Conservation (phyloP, 768 basidiomycete species). For the Trametopsis cervina region DNA sequence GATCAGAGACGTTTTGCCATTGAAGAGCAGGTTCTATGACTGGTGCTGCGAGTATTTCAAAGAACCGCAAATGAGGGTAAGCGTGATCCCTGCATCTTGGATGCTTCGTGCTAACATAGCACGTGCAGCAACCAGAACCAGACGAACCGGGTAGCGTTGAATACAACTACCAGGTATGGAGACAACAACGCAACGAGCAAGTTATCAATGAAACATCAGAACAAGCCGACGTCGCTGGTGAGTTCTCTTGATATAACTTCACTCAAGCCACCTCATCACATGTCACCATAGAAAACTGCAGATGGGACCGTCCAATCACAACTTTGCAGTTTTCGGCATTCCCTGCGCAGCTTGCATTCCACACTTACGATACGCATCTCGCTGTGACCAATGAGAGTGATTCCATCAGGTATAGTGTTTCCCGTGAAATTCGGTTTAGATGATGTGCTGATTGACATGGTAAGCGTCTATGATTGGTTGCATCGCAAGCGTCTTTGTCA, state of each 20-base stretch:
- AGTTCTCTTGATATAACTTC: slow-evolving; percentile 19
- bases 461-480: slow-evolving; percentile 96
- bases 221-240: slow-evolving; percentile 73
- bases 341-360: slow-evolving; percentile 79
- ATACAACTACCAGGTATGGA: slow-evolving; percentile 95
- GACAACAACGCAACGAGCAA: slow-evolving; percentile 84
- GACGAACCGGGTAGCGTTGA: slow-evolving; percentile 93
- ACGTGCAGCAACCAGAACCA: slow-evolving; percentile 75
- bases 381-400: slow-evolving; percentile 82
- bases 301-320: slow-evolving; percentile 70
- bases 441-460: neutral
- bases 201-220: slow-evolving; percentile 61
- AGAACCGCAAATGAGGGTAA: slow-evolving; percentile 96
- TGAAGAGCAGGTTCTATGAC: slow-evolving; percentile 91
- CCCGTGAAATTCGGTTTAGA: neutral
- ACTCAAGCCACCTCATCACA: neutral
- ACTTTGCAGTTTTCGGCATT: slow-evolving; percentile 52
- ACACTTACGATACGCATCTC: slow-evolving; percentile 87
- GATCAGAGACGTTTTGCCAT: slow-evolving; percentile 77
- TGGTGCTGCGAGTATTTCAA: slow-evolving; percentile 98
- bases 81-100: slow-evolving; percentile 20
- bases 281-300: slow-evolving; percentile 40
- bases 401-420: slow-evolving; percentile 64
- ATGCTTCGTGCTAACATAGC: neutral
- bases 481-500: slow-evolving; percentile 66